Base-by-base conservation (phyloP, 2,329 filamentous ascomycete species). In the Cladophialophora chaetospira region DNA sequence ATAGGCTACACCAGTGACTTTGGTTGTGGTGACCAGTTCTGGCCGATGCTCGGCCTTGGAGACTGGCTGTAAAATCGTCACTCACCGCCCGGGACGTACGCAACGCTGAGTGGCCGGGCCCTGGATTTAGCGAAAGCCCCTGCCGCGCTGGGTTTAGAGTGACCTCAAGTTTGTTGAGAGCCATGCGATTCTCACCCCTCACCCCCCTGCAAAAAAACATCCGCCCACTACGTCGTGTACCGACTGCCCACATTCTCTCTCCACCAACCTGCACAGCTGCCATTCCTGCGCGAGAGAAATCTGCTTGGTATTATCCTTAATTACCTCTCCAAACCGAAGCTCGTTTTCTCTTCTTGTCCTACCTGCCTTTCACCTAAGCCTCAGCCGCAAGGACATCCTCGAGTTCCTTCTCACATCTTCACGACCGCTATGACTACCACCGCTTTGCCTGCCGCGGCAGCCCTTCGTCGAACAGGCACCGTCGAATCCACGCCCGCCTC, bases 401-500 rank as follows among this genome's bases (percentile, higher is more conserved):
- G 2, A 8, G 5, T 23, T 10, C 2, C 23, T 15, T 28, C 23
- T 3, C 3, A 17, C 9, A 15, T 17, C 15, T 15, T 2, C n/a
- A 19, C 9, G 10, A 23, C 13, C 21, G 8, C 42, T 28, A 78
- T 78, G 79, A 78, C 81, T 61, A 79, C 79, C 62, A 82, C 81
- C 47, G 75, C 75, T 28, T 42, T 77, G 43, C 74, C 75, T 55
- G 71, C 72, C 66, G 73, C 71, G 66, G 66, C 71, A 65, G 79
- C 79, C 65, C 76, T 81, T 50, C 74, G 80, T 57, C 80, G 81
- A 65, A 77, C 77, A 67, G 71, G 73, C 60, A 80, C 82, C 57
- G 71, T 78, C 59, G 79, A 82, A 55, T 82, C 81, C 28, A 85
- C 83, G 17, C 71, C 77, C 36, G 73, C 75, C 63, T 81, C 75